phyloP scores from a whole-genome alignment of 2,329 filamentous ascomycete genomes.

The Arthrinium puccinioides region DNA sequence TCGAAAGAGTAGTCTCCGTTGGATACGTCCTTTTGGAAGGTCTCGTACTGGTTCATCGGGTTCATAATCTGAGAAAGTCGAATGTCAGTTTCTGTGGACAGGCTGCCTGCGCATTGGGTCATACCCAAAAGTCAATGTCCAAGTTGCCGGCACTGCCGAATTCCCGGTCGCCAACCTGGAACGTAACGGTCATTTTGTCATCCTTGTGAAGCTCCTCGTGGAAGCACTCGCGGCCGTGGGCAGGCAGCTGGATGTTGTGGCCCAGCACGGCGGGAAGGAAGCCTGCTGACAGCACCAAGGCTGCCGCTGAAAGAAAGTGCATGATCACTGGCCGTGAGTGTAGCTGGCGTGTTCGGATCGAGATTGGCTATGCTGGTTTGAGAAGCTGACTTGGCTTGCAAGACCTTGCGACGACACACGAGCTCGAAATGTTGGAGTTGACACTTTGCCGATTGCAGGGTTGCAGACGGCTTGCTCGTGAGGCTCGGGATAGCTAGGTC shows the following conservation, averaged over 20 bases:
- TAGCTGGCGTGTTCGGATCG: not conserved
- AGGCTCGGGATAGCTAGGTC: constrained; percentile 5
- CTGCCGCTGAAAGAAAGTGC: constrained; percentile 35
- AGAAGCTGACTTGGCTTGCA: not conserved
- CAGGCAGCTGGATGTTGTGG: constrained; percentile 93
- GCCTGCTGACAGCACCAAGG: constrained; percentile 46
- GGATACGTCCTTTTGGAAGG: constrained; percentile 73
- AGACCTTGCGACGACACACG: not conserved
- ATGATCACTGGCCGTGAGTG: constrained; percentile 23
- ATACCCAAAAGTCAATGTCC: constrained; percentile 97
- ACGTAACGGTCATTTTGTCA: constrained; percentile 97
- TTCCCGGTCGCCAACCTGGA: constrained; percentile 94
- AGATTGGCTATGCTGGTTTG: not conserved
- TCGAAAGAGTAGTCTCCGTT: constrained; percentile 92
- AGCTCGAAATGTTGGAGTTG: constrained; percentile 6
- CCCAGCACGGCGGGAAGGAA: constrained; percentile 47
- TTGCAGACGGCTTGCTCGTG: not conserved
- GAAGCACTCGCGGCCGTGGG: constrained; percentile 95
- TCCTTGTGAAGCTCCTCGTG: constrained; percentile 87
- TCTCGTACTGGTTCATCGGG: constrained; percentile 66
- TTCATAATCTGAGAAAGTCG: constrained; percentile 61
- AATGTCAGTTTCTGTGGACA: constrained; percentile 7
- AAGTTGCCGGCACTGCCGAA: constrained; percentile 92
- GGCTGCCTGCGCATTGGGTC: constrained; percentile 9
- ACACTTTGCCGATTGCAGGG: constrained; percentile 7